These are phyloP conservation scores for Epichloe elymi DNA, from an alignment of 2,329 filamentous ascomycete genomes.

Conservation along the genomic window DNA sequence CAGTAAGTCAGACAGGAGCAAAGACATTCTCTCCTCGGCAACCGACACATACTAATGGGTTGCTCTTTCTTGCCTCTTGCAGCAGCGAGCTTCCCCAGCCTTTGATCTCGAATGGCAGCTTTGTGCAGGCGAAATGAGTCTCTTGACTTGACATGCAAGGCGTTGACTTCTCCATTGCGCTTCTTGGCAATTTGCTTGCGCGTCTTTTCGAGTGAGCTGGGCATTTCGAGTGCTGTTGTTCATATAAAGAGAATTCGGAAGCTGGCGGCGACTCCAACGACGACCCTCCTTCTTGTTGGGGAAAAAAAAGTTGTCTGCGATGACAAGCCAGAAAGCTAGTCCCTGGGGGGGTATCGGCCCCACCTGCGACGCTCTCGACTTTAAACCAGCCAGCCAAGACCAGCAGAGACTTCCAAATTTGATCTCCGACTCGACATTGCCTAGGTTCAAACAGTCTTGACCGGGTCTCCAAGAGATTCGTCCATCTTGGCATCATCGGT, in stretches of 20 bases:
- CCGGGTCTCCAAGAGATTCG: no score
- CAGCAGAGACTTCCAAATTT: no score
- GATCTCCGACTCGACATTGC: no score
- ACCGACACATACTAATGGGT: constrained; percentile 45
- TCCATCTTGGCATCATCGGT: no score
- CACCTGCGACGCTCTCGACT: no score
- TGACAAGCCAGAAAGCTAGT: not conserved
- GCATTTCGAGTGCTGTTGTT: constrained; percentile 40
- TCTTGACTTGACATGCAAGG: constrained; percentile 77
- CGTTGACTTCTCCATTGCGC: constrained; percentile 56
- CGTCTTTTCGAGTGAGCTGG: constrained; percentile 66
- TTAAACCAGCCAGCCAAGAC: no score
- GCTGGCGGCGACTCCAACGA: not conserved
- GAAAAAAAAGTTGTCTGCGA: constrained; percentile 1
- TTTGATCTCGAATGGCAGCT: constrained; percentile 70
- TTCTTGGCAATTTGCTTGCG: constrained; percentile 87
- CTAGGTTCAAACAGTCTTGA: no score
- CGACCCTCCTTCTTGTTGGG: not conserved
- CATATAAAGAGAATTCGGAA: not conserved
- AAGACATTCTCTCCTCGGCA: not conserved
- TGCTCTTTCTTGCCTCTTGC: constrained; percentile 61
- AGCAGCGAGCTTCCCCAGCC: constrained; percentile 59
- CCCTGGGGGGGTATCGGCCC: not conserved
- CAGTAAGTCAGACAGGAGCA: constrained; percentile 5
- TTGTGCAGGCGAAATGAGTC: constrained; percentile 71